Percentiles rank a stretch among this genome's conserved stretches.
Conservation (phyloP, 345 rosid species). For the Ceriops decandra region DNA sequence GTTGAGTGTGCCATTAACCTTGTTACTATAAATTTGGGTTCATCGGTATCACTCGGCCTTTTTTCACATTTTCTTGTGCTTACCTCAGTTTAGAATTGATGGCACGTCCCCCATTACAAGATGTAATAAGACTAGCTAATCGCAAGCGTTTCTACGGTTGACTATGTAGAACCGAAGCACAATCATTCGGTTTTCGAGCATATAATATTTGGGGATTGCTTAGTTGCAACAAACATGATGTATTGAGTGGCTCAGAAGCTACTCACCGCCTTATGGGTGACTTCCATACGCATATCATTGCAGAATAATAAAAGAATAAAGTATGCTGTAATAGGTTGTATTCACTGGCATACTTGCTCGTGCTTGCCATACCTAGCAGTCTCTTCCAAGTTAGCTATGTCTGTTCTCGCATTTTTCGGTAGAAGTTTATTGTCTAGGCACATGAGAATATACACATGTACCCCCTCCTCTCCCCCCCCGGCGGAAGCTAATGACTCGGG, state of each 20-base stretch:
- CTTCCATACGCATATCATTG: constrained; percentile 18
- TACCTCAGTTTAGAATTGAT: too few species aligned
- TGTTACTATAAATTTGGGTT: too few species aligned
- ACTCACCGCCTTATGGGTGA: constrained; percentile 24
- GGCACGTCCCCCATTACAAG: too few species aligned
- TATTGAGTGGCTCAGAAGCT: constrained; percentile 41
- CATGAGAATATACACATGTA: neutral
- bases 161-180: too few species aligned
- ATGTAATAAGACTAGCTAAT: too few species aligned
- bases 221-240: constrained; percentile 30
- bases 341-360: neutral
- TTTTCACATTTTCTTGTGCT: too few species aligned
- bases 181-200: neutral
- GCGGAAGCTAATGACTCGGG: neutral
- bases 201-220: constrained; percentile 16
- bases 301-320: neutral
- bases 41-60: too few species aligned
- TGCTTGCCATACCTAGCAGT: neutral
- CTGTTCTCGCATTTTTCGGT: neutral
- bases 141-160: too few species aligned
- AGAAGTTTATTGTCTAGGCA: neutral
- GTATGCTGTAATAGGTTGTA: neutral
- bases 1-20: too few species aligned
- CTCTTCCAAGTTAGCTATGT: constrained; percentile 14
- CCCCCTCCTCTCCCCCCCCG: too few species aligned